Evolutionary conservation across 2,329 filamentous ascomycete species (phyloP).

Genomic region (Tolypocladium paradoxum): DNA sequence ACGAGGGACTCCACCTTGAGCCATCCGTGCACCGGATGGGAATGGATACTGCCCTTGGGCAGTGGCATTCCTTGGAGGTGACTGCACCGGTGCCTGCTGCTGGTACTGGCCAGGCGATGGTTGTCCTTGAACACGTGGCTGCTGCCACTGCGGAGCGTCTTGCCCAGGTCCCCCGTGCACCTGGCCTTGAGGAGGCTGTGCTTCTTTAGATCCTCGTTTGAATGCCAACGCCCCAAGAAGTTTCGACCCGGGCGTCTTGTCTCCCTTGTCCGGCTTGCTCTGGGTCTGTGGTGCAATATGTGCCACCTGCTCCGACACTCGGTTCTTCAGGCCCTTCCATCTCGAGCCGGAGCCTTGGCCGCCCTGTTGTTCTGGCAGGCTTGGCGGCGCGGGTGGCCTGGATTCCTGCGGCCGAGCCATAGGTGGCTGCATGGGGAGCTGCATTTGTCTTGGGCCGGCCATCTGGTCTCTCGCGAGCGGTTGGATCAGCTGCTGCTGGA

Average conservation of each 20-base stretch:
- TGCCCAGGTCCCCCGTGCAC: background rate
- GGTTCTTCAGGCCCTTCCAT: conserved; percentile 22
- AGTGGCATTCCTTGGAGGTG: background rate
- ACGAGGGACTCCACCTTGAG: background rate
- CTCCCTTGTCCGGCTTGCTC: conserved; percentile 10
- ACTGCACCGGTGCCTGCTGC: background rate
- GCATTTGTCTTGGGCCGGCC: background rate
- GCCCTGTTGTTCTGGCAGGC: background rate
- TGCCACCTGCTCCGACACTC: conserved; percentile 19
- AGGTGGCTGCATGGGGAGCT: background rate
- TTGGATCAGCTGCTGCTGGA: background rate
- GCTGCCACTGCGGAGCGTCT: conserved; percentile 3
- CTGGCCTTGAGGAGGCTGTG: background rate
- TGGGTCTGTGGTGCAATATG: conserved; percentile 7
- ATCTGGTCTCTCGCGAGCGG: background rate
- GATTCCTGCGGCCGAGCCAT: background rate
- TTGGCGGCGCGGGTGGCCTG: background rate
- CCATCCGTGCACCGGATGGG: background rate
- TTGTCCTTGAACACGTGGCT: conserved; percentile 3
- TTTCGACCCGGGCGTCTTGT: conserved; percentile 13
- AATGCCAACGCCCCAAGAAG: conserved; percentile 16
- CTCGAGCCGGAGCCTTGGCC: conserved; percentile 10
- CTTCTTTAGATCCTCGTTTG: conserved; percentile 19
- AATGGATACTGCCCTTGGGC: background rate
- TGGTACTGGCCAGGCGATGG: conserved; percentile 6